Evolutionary conservation across 2,329 filamentous ascomycete genomes (phyloP), one percentile per base, ranked within the genome.

Genomic region (Coleophoma eucalyptorum): DNA sequence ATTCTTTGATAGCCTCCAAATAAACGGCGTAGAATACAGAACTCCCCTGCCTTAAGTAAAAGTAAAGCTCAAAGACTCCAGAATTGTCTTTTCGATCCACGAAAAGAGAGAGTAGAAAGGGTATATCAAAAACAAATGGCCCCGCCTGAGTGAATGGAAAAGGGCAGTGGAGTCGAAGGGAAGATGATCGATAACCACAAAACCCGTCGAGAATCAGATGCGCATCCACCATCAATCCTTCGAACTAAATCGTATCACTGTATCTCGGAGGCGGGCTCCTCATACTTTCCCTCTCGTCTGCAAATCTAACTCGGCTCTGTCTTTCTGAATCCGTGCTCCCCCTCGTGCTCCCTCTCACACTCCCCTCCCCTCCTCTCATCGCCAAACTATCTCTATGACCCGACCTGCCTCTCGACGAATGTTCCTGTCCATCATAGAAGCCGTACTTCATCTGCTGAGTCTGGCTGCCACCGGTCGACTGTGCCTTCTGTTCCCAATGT

Each of bases 401-500:
- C 15, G 16, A 18, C 35, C 26, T 26, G 26, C 26, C 26, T 26
- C 26, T 26, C 4, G 26, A 11, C 35, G 41, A 2, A 43, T 43
- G 41, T 11, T 43, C 41, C 41, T 43, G 41, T n/a, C 42, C 42
- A 43, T 48, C 46, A 33, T 42, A 31, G 21, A 48, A 48, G 13
- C 46, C 46, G 19, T 48, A 48, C 16, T 48, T 48, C 20, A 48
- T 32, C 20, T 48, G 20, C 16, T 48, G 35, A 18, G 37, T 21
- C 11, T 33, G 18, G n/a, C 18, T 16, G n/a, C 35, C 32, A 12
- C 20, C 13, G 20, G 11, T 33, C n/a, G 54, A 52, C 31, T 60
- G 58, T 6, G 26, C 26, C 26, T 26, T 26, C 26, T 26, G 26
- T 19, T 50, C 47, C 60, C 60, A 61, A 16, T 62, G 52, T 3